A percentile compares a stretch with the other conserved stretches of the same genome.
These are phyloP conservation scores for Dentipellis sp. DNA, from an alignment of 768 basidiomycete species.

Conservation along the genomic window DNA sequence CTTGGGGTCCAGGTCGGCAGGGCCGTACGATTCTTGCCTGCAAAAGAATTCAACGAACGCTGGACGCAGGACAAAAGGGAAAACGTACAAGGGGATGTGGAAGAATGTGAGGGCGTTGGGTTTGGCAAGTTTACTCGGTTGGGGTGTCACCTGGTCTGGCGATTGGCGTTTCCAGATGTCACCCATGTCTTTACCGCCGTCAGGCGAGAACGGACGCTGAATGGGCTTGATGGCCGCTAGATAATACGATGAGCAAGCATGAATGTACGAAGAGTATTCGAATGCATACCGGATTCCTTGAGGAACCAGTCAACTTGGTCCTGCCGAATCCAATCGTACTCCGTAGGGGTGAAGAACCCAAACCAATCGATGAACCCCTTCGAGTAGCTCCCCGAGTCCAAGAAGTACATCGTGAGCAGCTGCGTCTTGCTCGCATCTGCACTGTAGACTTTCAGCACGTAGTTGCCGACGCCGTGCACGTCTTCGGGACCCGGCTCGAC, in stretches of 20 bases:
- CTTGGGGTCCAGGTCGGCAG: conserved; percentile 54
- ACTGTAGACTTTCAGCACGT: conserved; percentile 76
- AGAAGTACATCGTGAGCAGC: conserved; percentile 82
- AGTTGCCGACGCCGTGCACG: conserved; percentile 88
- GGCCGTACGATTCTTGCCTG: conserved; percentile 67
- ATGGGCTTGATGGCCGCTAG: conserved; percentile 58
- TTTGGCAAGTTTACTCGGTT: conserved; percentile 58
- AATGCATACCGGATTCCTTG: conserved; percentile 52
- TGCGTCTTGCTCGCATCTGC: conserved; percentile 85
- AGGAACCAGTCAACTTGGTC: conserved; percentile 91
- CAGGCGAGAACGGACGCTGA: conserved; percentile 77
- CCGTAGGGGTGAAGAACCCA: conserved; percentile 55
- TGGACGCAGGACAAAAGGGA: background rate
- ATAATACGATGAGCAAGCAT: background rate
- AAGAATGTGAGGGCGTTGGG: conserved; percentile 97
- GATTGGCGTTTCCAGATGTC: conserved; percentile 52
- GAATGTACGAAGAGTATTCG: background rate
- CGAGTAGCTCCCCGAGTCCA: conserved; percentile 80
- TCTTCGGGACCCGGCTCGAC: conserved; percentile 73
- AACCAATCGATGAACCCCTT: conserved; percentile 51
- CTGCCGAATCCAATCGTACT: conserved; percentile 81
- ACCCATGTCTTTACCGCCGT: conserved; percentile 62
- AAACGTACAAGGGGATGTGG: conserved; percentile 83
- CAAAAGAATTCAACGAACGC: background rate
- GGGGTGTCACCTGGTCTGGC: conserved; percentile 41